Evolutionary conservation across 257 asterid species (phyloP), one percentile per base, ranked within the genome.

Genomic region (Mitragyna speciosa): DNA sequence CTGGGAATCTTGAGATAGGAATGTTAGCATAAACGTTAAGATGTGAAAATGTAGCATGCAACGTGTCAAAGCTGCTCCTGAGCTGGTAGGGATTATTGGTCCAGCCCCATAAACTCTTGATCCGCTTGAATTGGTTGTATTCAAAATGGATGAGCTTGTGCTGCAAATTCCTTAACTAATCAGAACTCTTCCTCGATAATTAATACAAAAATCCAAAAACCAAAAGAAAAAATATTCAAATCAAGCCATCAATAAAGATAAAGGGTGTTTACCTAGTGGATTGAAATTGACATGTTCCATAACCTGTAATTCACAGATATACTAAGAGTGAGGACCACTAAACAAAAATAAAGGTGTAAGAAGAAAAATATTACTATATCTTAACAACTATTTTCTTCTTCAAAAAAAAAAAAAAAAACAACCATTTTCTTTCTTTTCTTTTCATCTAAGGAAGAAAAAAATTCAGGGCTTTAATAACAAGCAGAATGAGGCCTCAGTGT

Each of bases 91-190:
- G 36, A 83, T 87, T 70, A 82, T 73, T 0, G 97, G 97, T 15
- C 97, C 94, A 43, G 94, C 92, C 0, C 98, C 98, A 30, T 85
- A 92, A 78, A 91, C 93, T 74, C 88, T 88, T n/a, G 97, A 87
- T 36, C 98, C 98, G 31, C 85, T 88, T 31, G 97, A 89, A 78
- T 87, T 91, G 0, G 96, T 92, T 17, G 90, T 87, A 76, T 94
- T 90, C 77, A 94, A 75, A 52, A 92, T 82, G 17, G 97, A 87
- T 58, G 97, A 89, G 77, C 87, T 90, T n/a, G 96, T 94, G 97
- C 98, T 94, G 95, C 94, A 87, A 70, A 78, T 61, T 77, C 64
- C 16, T 76, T 45, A 64, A n/a, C 39, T 12, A 33, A 22, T 70
- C 28, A 59, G 45, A 43, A 31, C 69, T 68, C 41, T 39, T 43